These are phyloP conservation scores for Spergularia azorica DNA, from an alignment of 179 eudicot genomes.

Conservation along the genomic window DNA sequence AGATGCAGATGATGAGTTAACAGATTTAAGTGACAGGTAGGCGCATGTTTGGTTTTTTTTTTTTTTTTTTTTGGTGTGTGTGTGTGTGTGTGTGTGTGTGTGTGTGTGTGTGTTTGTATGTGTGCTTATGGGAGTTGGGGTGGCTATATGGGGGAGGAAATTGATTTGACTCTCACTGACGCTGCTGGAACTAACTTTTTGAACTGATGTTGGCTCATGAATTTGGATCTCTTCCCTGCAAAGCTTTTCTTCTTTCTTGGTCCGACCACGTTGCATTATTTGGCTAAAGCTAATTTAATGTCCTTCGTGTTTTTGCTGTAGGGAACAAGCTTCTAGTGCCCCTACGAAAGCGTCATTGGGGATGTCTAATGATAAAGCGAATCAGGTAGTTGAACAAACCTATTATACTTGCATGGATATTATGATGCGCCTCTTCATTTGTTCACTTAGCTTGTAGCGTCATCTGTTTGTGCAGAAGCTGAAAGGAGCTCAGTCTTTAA, in stretches of 20 bases:
- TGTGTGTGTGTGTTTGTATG: too few relatives aligned
- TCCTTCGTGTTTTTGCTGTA: conserved; percentile 31
- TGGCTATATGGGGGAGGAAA: background rate
- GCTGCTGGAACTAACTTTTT: background rate
- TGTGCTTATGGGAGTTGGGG: too few relatives aligned
- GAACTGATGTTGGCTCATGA: background rate
- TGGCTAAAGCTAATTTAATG: background rate
- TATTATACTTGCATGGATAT: background rate
- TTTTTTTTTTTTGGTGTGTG: too few relatives aligned
- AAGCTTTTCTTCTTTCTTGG: background rate
- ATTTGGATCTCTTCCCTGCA: background rate
- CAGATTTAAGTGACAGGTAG: conserved; percentile 83
- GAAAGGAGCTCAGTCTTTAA: conserved; percentile 71
- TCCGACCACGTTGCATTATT: background rate
- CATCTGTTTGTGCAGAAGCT: conserved; percentile 47
- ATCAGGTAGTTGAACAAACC: conserved; percentile 51
- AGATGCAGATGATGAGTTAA: conserved; percentile 96
- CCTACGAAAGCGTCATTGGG: conserved; percentile 87
- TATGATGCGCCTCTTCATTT: background rate
- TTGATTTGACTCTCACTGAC: background rate
- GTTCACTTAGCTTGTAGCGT: conserved; percentile 10
- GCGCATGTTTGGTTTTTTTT: background rate
- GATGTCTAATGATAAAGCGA: conserved; percentile 86
- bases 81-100: too few relatives aligned
- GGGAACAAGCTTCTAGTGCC: conserved; percentile 95